A percentile compares a stretch with the other conserved stretches of the same genome.
phyloP scores from a whole-genome alignment of 106 monocot genomes.

The Dioscorea dumetorum region DNA sequence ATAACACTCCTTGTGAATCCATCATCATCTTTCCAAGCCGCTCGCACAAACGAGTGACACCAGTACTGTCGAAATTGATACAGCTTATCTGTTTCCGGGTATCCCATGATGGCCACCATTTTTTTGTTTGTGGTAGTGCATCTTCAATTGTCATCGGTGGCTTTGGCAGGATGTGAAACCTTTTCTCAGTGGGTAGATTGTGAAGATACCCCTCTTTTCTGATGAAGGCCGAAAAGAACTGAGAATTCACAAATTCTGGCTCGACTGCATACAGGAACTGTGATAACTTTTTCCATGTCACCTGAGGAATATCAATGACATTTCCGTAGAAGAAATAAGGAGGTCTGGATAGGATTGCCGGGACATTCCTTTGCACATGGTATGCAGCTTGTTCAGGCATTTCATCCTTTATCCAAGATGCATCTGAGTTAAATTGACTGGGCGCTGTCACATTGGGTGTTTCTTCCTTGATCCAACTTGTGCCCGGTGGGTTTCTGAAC shows the following conservation, averaged over 20 bases:
- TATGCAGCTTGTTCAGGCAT: slow-evolving; percentile 1
- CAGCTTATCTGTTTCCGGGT: slow-evolving; percentile 65
- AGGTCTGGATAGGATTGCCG: slow-evolving; percentile 15
- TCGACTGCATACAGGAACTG: slow-evolving; percentile 56
- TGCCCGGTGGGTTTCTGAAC: not conserved
- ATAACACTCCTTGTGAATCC: slow-evolving; percentile 50
- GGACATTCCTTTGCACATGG: slow-evolving; percentile 6
- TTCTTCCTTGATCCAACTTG: slow-evolving; percentile 16
- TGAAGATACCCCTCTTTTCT: slow-evolving; percentile 85
- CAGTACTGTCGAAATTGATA: slow-evolving; percentile 32
- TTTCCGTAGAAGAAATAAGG: slow-evolving; percentile 80
- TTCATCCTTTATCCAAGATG: slow-evolving; percentile 3
- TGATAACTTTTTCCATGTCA: slow-evolving; percentile 66
- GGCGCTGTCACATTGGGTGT: slow-evolving; percentile 3
- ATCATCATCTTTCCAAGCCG: slow-evolving; percentile 47
- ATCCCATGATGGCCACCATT: slow-evolving; percentile 95
- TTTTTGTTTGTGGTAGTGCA: slow-evolving; percentile 56
- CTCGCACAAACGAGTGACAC: slow-evolving; percentile 38
- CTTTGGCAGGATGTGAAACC: slow-evolving; percentile 38
- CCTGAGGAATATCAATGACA: slow-evolving; percentile 46
- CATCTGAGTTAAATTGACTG: not conserved
- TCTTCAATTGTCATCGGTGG: slow-evolving; percentile 66
- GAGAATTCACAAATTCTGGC: slow-evolving; percentile 56
- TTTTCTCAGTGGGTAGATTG: slow-evolving; percentile 56
- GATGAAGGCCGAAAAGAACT: slow-evolving; percentile 73